Conservation (phyloP, 106 monocot genomes). For the Acanthochlamys bracteata region DNA sequence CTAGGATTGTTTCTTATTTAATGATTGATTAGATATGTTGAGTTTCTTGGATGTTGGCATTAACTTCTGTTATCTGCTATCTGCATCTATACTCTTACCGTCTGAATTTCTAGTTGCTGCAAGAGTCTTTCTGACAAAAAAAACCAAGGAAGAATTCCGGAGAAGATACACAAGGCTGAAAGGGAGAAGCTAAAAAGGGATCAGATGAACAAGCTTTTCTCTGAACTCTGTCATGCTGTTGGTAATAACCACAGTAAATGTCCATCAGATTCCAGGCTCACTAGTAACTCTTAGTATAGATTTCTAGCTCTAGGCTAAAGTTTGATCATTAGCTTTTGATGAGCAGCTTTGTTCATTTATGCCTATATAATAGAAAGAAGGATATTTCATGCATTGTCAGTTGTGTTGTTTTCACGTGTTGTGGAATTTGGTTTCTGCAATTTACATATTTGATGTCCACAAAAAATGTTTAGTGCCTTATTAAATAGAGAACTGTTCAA, state of each 20-base stretch:
- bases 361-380: too few species aligned
- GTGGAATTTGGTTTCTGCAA: too few species aligned
- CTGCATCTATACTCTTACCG: neutral
- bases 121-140: constrained; percentile 45
- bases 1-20: neutral
- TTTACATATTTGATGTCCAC: too few species aligned
- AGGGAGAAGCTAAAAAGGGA: constrained; percentile 86
- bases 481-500: neutral
- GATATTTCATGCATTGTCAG: too few species aligned
- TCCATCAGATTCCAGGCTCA: neutral
- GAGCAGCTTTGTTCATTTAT: too few species aligned
- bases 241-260: constrained; percentile 27
- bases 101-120: constrained; percentile 4
- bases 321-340: neutral
- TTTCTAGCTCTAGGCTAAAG: neutral
- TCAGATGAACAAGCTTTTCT: constrained; percentile 69
- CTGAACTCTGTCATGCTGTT: constrained; percentile 47
- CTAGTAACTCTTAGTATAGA: neutral
- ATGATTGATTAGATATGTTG: too few species aligned
- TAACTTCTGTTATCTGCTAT: too few species aligned
- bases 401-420: too few species aligned
- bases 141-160: constrained; percentile 41
- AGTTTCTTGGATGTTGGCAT: neutral
- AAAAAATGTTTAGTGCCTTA: too few species aligned
- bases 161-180: constrained; percentile 82